Conservation (phyloP, 2,329 filamentous ascomycete species). For the Fusarium compactum region DNA sequence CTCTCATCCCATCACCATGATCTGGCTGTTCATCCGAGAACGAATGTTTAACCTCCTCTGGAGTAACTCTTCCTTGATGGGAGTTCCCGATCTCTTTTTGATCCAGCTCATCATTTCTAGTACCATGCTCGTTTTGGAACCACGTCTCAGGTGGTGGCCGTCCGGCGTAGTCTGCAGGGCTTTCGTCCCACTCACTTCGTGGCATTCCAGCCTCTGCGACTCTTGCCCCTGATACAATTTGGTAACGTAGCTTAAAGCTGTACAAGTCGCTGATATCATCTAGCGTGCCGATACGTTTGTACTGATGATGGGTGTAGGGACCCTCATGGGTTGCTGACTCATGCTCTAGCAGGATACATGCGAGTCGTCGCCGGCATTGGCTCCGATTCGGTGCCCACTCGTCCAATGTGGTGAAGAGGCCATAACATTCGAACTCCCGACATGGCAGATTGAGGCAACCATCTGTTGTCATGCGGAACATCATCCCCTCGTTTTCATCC, state of each 20-base stretch:
- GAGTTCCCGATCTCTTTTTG: neutral
- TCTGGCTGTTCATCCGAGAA: neutral
- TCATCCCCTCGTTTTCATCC: neutral
- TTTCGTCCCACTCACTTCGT: neutral
- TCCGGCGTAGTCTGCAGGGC: neutral
- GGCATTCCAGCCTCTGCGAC: neutral
- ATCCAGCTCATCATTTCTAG: neutral
- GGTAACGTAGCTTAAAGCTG: constrained; percentile 3
- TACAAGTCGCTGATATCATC: neutral
- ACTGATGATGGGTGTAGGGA: neutral
- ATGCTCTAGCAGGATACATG: neutral
- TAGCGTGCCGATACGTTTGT: neutral
- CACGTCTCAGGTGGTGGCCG: neutral
- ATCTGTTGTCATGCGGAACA: neutral
- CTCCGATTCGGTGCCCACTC: neutral
- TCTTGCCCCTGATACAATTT: neutral
- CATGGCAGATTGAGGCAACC: neutral
- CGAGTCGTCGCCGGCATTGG: neutral
- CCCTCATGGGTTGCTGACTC: neutral
- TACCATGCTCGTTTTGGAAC: neutral
- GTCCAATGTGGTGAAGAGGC: neutral
- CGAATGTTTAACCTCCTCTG: neutral
- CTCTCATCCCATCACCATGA: neutral
- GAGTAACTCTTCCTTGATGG: neutral
- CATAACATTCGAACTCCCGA: neutral